phyloP scores from a whole-genome alignment of 768 basidiomycete genomes.

The Amanita polypyramis region DNA sequence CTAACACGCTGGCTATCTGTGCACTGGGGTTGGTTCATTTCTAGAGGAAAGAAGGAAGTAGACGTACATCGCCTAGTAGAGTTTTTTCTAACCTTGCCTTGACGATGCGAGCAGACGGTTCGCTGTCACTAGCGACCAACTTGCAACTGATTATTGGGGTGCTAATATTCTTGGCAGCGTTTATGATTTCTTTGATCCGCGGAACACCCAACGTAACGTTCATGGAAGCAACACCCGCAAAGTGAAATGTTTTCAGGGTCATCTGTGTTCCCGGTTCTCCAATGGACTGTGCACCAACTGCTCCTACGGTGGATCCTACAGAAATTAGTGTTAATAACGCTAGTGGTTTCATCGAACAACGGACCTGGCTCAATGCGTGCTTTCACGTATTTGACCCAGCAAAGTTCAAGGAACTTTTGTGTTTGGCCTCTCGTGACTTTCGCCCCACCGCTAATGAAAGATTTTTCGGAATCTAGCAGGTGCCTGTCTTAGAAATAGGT shows the following conservation, averaged over 20 bases:
- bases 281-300: constrained; percentile 97
- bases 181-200: constrained; percentile 99
- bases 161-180: constrained; percentile 93
- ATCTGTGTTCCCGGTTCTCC: constrained; percentile 99
- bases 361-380: constrained; percentile 93
- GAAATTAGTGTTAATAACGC: background rate
- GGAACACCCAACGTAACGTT: constrained; percentile 99
- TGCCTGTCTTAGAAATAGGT: background rate
- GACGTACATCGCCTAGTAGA: constrained; percentile 76
- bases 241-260: constrained; percentile 99
- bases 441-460: constrained; percentile 78
- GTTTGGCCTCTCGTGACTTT: constrained; percentile 85
- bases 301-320: constrained; percentile 91
- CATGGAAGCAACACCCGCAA: constrained; percentile 99
- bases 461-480: constrained; percentile 47
- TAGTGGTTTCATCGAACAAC: background rate
- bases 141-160: constrained; percentile 98
- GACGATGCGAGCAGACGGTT: constrained; percentile 94
- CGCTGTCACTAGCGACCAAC: constrained; percentile 74
- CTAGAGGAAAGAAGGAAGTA: background rate
- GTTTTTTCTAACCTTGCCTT: constrained; percentile 96
- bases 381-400: constrained; percentile 87
- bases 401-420: constrained; percentile 69
- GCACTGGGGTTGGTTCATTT: background rate
- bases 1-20: constrained; percentile 84